These are phyloP conservation scores for Nicotiana sylvestris DNA, from an alignment of 257 asterid genomes.

Conservation along the genomic window DNA sequence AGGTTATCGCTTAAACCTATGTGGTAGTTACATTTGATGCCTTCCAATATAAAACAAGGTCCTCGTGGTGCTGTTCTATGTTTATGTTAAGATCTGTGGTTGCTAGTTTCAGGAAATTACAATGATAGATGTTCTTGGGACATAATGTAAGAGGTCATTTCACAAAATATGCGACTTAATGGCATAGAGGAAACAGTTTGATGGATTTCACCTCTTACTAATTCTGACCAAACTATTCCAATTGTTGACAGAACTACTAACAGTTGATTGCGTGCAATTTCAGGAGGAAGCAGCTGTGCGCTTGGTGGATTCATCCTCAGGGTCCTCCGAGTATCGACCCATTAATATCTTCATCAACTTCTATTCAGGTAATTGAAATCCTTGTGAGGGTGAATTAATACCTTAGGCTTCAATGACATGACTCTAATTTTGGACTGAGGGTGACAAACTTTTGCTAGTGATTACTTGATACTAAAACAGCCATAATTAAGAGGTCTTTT, in stretches of 20 bases:
- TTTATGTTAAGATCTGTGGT: not conserved
- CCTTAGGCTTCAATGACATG: not conserved
- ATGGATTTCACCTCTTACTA: slow-evolving; percentile 1
- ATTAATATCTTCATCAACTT: slow-evolving; percentile 81
- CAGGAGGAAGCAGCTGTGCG: slow-evolving; percentile 97
- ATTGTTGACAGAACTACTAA: not conserved
- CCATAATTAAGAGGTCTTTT: not conserved
- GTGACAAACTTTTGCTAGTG: not conserved
- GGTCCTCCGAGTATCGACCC: slow-evolving; percentile 76
- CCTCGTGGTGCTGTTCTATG: not conserved
- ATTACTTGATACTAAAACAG: not conserved
- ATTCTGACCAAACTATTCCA: not conserved
- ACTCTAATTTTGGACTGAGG: not conserved
- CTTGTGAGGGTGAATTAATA: not conserved
- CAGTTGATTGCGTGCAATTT: slow-evolving; percentile 6
- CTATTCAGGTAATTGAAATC: slow-evolving; percentile 57
- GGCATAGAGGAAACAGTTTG: not conserved
- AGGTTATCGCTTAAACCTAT: not conserved
- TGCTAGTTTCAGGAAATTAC: not conserved
- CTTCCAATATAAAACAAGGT: not conserved
- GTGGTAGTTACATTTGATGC: not conserved
- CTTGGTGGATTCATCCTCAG: slow-evolving; percentile 60
- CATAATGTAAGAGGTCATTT: not conserved
- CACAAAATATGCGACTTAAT: not conserved
- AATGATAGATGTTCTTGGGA: not conserved